These are phyloP conservation scores for Nakazawaea populi DNA, from an alignment of 805 yeast genomes.

Conservation along the genomic window DNA sequence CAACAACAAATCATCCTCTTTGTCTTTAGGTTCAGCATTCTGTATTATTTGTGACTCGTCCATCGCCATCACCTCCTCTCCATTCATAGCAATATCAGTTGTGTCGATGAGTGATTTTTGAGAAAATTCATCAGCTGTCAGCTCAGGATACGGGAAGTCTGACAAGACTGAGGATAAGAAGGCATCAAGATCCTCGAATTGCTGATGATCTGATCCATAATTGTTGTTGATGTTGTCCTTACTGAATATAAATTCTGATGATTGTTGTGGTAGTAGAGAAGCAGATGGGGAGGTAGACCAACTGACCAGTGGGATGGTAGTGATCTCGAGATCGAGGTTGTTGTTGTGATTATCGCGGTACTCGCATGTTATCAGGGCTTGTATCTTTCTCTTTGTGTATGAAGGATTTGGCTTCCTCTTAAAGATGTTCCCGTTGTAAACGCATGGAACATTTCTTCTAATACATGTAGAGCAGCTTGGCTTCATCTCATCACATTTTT, in stretches of 20 bases:
- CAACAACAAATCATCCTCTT: conserved; percentile 2
- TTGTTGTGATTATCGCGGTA: not conserved
- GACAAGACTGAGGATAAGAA: not conserved
- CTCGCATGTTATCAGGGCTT: not conserved
- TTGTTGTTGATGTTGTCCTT: not conserved
- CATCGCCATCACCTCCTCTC: conserved; percentile 2
- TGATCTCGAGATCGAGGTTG: not conserved
- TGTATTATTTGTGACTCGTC: conserved; percentile 11
- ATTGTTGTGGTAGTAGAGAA: not conserved
- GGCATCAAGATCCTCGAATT: not conserved
- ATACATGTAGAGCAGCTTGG: conserved; percentile 19
- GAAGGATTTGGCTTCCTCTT: conserved; percentile 5
- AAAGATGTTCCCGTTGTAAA: conserved; percentile 8
- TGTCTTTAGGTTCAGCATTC: not conserved
- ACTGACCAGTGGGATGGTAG: not conserved
- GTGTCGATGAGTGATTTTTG: not conserved
- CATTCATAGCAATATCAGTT: not conserved
- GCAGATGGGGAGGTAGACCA: not conserved
- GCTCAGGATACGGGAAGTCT: too few species aligned
- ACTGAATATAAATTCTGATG: not conserved
- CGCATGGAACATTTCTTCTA: conserved; percentile 16
- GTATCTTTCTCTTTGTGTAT: not conserved
- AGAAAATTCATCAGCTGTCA: not conserved
- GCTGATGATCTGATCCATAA: not conserved
- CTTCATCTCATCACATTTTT: conserved; percentile 28